These are phyloP conservation scores for Cystofilobasidium macerans DNA, from an alignment of 768 basidiomycete species.

Conservation along the genomic window DNA sequence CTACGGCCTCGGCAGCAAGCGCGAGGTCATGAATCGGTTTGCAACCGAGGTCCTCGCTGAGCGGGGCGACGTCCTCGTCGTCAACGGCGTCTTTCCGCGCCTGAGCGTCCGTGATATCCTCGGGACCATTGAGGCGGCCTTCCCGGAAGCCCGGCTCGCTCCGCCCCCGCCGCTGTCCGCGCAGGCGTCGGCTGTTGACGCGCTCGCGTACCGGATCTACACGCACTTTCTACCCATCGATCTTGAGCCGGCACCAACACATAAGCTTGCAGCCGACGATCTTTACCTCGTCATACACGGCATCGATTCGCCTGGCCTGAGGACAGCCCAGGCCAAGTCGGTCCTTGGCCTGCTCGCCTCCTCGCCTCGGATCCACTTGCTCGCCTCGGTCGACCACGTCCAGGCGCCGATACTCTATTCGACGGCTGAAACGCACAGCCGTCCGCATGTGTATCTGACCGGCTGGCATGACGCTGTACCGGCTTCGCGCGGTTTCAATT, in stretches of 20 bases:
- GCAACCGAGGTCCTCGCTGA: slow-evolving; percentile 50
- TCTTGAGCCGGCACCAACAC: slow-evolving; percentile 19
- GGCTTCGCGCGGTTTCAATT: slow-evolving; percentile 35
- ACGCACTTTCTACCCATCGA: slow-evolving; percentile 47
- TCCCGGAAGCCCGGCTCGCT: slow-evolving; percentile 4
- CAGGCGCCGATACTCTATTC: slow-evolving; percentile 75
- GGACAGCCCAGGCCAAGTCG: slow-evolving; percentile 52
- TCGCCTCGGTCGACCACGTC: slow-evolving; percentile 77
- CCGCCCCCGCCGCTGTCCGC: slow-evolving; percentile 31
- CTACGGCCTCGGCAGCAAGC: slow-evolving; percentile 84
- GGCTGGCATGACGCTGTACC: slow-evolving; percentile 10
- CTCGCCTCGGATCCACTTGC: slow-evolving; percentile 64
- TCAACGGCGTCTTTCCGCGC: slow-evolving; percentile 65
- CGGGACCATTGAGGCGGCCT: slow-evolving; percentile 32
- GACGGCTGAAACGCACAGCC: slow-evolving; percentile 36
- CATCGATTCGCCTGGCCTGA: slow-evolving; percentile 66
- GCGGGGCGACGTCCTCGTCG: slow-evolving; percentile 60
- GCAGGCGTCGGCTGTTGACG: slow-evolving; percentile 44
- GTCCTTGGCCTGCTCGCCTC: slow-evolving; percentile 62
- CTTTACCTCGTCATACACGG: slow-evolving; percentile 80
- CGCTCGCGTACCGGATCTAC: slow-evolving; percentile 55
- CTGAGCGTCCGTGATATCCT: slow-evolving; percentile 57
- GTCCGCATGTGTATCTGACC: slow-evolving; percentile 28
- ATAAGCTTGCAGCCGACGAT: slow-evolving; percentile 39
- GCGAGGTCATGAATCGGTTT: slow-evolving; percentile 61